A percentile compares a stretch with the other conserved stretches of the same genome.
Evolutionary conservation across 2,329 filamentous ascomycete species (phyloP).

Genomic region (Hawksworthiomyces lignivorus): DNA sequence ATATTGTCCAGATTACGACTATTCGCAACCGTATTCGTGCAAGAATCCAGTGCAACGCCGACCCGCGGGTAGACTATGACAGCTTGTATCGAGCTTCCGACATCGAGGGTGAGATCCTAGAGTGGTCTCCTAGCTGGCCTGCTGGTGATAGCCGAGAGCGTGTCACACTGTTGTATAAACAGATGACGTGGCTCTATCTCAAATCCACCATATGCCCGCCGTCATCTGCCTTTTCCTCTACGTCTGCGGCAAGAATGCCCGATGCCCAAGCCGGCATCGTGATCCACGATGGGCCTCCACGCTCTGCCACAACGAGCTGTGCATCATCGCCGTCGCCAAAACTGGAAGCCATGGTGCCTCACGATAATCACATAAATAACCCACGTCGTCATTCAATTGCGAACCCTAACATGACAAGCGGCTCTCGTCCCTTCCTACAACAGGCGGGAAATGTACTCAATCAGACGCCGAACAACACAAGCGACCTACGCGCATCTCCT

Average conservation of each 20-base stretch:
- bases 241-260: conserved; percentile 9
- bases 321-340: conserved; percentile 24
- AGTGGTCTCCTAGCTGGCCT: conserved; percentile 63
- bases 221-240: conserved; percentile 12
- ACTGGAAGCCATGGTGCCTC: conserved; percentile 9
- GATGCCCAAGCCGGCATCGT: conserved; percentile 3
- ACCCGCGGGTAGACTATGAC: conserved; percentile 65
- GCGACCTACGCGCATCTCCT: conserved; percentile 27
- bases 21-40: conserved; percentile 67
- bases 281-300: conserved; percentile 21
- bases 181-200: conserved; percentile 60
- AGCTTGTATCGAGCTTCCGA: conserved; percentile 65
- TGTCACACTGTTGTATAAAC: conserved; percentile 53
- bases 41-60: conserved; percentile 53
- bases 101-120: conserved; percentile 66
- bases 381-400: conserved; percentile 19
- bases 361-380: conserved; percentile 1
- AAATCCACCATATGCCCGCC: conserved; percentile 55
- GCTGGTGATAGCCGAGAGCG: conserved; percentile 48
- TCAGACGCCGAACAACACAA: conserved; percentile 9
- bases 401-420: conserved; percentile 13
- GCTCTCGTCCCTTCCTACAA: conserved; percentile 6
- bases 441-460: conserved; percentile 10
- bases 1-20: conserved; percentile 70
- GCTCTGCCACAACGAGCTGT: conserved; percentile 24